These are phyloP conservation scores for Chernovozyma sophiae-reginae DNA, from an alignment of 1,139 yeast genomes.

Conservation along the genomic window DNA sequence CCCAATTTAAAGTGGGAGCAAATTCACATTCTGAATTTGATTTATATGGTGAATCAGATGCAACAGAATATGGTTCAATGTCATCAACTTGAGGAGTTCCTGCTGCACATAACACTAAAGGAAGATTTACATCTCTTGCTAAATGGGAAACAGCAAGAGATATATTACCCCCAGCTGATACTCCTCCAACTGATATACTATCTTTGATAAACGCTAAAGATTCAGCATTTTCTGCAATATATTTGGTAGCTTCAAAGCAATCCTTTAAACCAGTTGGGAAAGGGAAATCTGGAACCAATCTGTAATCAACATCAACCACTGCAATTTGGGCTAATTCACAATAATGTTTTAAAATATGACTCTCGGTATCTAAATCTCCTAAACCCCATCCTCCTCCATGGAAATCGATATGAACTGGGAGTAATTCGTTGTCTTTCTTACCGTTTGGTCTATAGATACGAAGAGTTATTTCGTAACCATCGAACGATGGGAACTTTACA, in stretches of 20 bases:
- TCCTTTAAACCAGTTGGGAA: constrained; percentile 48
- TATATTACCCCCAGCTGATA: constrained; percentile 21
- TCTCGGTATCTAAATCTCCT: constrained; percentile 42
- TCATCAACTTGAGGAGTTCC: constrained; percentile 28
- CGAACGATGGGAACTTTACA: constrained; percentile 14
- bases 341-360: constrained; percentile 40
- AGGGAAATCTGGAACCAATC: constrained; percentile 49
- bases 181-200: constrained; percentile 21
- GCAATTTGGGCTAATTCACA: constrained; percentile 33
- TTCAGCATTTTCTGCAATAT: constrained; percentile 11
- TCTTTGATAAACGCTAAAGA: constrained; percentile 6
- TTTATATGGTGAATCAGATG: constrained; percentile 20
- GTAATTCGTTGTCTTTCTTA: constrained; percentile 32
- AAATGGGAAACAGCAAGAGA: constrained; percentile 18
- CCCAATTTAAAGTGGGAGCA: constrained; percentile 26
- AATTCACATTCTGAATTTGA: constrained; percentile 16
- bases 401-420: constrained; percentile 44
- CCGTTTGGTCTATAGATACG: constrained; percentile 40
- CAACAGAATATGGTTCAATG: constrained; percentile 11
- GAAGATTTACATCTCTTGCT: constrained; percentile 15
- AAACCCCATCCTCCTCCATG: constrained; percentile 51
- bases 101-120: constrained; percentile 21
- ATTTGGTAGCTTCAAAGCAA: constrained; percentile 14
- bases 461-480: constrained; percentile 16
- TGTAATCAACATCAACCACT: constrained; percentile 38